Base-by-base conservation (phyloP, 768 basidiomycete species). In the Leucocoprinus sp. region DNA sequence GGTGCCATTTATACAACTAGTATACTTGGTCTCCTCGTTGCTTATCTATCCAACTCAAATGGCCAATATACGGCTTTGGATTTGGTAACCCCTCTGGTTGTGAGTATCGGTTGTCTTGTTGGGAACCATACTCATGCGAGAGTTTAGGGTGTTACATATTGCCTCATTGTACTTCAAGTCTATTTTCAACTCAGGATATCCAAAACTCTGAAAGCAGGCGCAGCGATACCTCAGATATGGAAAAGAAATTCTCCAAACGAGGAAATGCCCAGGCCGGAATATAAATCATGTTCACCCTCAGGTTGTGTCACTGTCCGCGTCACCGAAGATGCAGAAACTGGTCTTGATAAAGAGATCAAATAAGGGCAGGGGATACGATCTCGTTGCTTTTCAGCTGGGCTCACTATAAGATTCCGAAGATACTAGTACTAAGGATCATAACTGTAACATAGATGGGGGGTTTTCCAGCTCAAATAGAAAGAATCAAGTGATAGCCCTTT, bases 151-250 rank as follows among this genome's bases (percentile, higher is more conserved):
- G 43, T 45, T 18, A 19, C 29, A 8, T 45, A 36, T 33, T 45
- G 43, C 35, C 43, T 45, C 9, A 45, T 45, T 17, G 43, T 45
- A 4, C 21, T 45, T 24, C 43, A 45, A 37, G 37, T 45, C 23
- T 36, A 37, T 26, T 45, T 45, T 24, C 43, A 45, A 6, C 18
- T 45, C 12, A 45, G 15, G 18, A 1, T 45, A 21, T 19, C 34
- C 2, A n/a, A 24, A 0, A 2, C 21, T 8, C 4, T 26, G 8
- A 11, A 9, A 21, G 8, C 23, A 27, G 43, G 36, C 5, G 26
- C 23, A n/a, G 28, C 22, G 11, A 2, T 24, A 15, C 15, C 39
- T 0, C 39, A 19, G 26, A 8, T n/a, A 28, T 29, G 39, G 39
- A 41, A 15, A 17, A 31, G 31, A n/a, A 15, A 41, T 28, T 41